phyloP scores from a whole-genome alignment of 1,284 basidiomycete genomes.

The Microbotryum lychnidis-dioicae region DNA sequence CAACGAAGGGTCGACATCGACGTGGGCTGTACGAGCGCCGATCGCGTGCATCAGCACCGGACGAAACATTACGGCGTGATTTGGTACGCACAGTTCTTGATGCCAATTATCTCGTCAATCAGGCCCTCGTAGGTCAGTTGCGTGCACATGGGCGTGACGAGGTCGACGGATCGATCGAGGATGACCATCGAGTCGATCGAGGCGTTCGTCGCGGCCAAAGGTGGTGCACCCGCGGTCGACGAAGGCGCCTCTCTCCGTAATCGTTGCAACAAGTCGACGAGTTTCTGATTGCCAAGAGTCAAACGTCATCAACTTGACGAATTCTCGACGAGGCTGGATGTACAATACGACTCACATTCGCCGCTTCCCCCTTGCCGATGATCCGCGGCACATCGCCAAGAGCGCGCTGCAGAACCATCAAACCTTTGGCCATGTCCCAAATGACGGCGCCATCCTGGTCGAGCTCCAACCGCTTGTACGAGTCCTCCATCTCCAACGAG shows the following conservation, averaged over 20 bases:
- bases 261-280: conserved; percentile 62
- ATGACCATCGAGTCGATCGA: conserved; percentile 78
- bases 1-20: conserved; percentile 77
- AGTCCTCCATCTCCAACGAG: conserved; percentile 72
- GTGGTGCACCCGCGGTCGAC: conserved; percentile 10
- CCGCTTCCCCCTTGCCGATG: conserved; percentile 85
- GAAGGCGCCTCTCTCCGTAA: conserved; percentile 43
- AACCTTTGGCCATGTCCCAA: conserved; percentile 78
- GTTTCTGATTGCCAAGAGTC: conserved; percentile 49
- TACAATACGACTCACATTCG: conserved; percentile 53
- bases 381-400: conserved; percentile 89
- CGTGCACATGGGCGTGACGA: conserved; percentile 90
- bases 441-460: conserved; percentile 90
- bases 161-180: conserved; percentile 84
- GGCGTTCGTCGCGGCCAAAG: conserved; percentile 28
- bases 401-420: conserved; percentile 74
- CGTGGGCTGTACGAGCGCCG: conserved; percentile 55
- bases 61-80: not conserved
- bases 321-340: conserved; percentile 1
- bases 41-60: not conserved
- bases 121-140: conserved; percentile 96
- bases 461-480: conserved; percentile 77
- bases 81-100: conserved; percentile 65
- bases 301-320: conserved; percentile 1
- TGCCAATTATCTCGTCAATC: conserved; percentile 85